These are phyloP conservation scores for Carex cristatella DNA, from an alignment of 176 grass and related monocot genomes.

Conservation along the genomic window DNA sequence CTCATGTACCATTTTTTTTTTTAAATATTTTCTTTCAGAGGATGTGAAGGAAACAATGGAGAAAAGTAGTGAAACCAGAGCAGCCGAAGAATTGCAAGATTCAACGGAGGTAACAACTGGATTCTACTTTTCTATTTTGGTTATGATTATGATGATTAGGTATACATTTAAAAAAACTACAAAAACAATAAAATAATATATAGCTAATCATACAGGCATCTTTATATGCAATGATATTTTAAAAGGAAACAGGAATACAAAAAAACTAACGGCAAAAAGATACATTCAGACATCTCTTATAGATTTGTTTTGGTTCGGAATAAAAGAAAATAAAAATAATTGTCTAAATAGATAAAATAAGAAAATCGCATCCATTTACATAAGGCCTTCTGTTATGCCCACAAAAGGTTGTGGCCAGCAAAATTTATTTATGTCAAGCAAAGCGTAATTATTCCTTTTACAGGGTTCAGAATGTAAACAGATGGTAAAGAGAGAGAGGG, in stretches of 20 bases:
- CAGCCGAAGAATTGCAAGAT: not conserved
- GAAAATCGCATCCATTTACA: too few species aligned
- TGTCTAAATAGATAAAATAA: too few species aligned
- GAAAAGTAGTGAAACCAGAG: not conserved
- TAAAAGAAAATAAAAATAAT: too few species aligned
- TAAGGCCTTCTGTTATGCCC: too few species aligned
- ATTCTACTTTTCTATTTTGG: not conserved
- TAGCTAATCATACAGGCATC: not conserved
- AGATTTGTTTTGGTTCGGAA: too few species aligned
- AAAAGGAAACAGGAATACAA: not conserved
- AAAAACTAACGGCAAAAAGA: not conserved
- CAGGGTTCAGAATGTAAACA: slow-evolving; percentile 1
- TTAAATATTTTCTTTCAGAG: not conserved
- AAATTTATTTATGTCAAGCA: too few species aligned
- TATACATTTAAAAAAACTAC: not conserved
- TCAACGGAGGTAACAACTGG: slow-evolving; percentile 1
- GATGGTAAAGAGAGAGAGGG: not conserved
- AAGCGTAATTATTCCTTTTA: not conserved
- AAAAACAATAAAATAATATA: not conserved
- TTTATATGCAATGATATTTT: not conserved
- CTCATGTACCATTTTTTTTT: too few species aligned
- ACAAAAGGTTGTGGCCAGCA: too few species aligned
- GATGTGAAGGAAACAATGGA: slow-evolving; percentile 12
- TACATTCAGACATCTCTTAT: too few species aligned
- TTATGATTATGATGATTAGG: not conserved